Evolutionary conservation across 495 filamentous ascomycete genomes (phyloP).

Genomic region (Aspergillus haitiensis): DNA sequence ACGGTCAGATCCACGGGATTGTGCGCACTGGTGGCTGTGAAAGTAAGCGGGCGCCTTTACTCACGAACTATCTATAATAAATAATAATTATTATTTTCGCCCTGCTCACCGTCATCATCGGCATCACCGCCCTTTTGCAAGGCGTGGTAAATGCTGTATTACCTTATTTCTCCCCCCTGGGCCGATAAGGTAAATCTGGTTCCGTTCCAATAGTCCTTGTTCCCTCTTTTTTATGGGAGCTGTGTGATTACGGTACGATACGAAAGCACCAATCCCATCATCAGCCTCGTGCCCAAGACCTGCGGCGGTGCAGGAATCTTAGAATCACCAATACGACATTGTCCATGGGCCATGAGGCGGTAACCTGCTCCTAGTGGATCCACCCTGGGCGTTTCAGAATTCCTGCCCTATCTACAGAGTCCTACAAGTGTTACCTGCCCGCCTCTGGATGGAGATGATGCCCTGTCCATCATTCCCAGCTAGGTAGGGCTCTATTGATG

Average conservation of each 20-base stretch:
- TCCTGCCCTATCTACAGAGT: background rate
- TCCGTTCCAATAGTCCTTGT: background rate
- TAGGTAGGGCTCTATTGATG: too few relatives aligned
- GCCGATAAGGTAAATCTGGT: slow-evolving; percentile 1
- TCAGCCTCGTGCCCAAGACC: slow-evolving; percentile 4
- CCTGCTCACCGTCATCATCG: background rate
- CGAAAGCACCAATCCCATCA: slow-evolving; percentile 2
- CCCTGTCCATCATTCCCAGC: slow-evolving; percentile 8
- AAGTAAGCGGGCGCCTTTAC: background rate
- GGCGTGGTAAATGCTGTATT: background rate
- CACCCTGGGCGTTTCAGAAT: slow-evolving; percentile 21
- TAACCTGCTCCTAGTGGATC: slow-evolving; percentile 5
- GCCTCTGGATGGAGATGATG: background rate
- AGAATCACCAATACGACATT: background rate
- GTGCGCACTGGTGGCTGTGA: slow-evolving; percentile 3
- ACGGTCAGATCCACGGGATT: slow-evolving; percentile 5
- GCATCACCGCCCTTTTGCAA: background rate
- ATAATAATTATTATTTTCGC: background rate
- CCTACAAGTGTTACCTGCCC: slow-evolving; percentile 3
- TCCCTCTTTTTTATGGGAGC: too few relatives aligned
- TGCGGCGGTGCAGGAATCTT: background rate
- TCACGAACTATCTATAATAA: background rate
- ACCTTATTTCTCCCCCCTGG: background rate
- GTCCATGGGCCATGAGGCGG: slow-evolving; percentile 12
- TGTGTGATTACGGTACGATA: background rate